A percentile compares a stretch with the other conserved stretches of the same genome.
phyloP scores from a whole-genome alignment of 2,329 filamentous ascomycete species.

The Hyphodiscus sp. region DNA sequence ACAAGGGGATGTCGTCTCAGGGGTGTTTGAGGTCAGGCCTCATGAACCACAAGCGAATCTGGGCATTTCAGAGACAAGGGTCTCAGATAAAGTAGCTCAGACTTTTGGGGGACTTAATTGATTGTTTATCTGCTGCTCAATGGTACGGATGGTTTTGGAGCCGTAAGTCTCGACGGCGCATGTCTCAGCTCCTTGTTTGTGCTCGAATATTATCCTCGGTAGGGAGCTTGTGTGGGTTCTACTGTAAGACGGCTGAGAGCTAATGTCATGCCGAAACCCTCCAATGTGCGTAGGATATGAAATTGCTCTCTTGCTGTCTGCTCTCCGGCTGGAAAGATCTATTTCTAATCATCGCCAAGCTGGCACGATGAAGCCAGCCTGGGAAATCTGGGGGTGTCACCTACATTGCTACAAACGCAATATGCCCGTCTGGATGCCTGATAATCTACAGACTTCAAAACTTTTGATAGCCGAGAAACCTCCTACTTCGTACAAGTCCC shows the following conservation, averaged over 20 bases:
- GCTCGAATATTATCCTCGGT: background rate
- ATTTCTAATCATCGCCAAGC: no score
- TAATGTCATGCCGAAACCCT: background rate
- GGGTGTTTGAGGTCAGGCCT: constrained; percentile 15
- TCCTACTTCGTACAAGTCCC: no score
- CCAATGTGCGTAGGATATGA: background rate
- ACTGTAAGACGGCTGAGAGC: background rate
- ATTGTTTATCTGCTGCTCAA: background rate
- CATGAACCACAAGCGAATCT: constrained; percentile 1
- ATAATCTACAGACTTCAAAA: no score
- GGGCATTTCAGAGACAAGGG: background rate
- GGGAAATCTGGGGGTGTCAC: no score
- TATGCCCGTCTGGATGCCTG: no score
- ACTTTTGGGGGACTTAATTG: background rate
- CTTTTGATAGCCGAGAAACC: no score
- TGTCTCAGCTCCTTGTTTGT: constrained; percentile 2
- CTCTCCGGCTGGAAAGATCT: no score
- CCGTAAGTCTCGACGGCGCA: constrained; percentile 3
- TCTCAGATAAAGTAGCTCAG: background rate
- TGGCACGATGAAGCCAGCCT: no score
- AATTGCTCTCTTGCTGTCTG: background rate
- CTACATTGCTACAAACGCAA: no score
- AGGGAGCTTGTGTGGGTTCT: background rate
- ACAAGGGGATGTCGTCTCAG: constrained; percentile 14
- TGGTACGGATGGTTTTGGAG: background rate